Base-by-base conservation (phyloP, 2,329 filamentous ascomycete species). In the Ophiostoma sp. region DNA sequence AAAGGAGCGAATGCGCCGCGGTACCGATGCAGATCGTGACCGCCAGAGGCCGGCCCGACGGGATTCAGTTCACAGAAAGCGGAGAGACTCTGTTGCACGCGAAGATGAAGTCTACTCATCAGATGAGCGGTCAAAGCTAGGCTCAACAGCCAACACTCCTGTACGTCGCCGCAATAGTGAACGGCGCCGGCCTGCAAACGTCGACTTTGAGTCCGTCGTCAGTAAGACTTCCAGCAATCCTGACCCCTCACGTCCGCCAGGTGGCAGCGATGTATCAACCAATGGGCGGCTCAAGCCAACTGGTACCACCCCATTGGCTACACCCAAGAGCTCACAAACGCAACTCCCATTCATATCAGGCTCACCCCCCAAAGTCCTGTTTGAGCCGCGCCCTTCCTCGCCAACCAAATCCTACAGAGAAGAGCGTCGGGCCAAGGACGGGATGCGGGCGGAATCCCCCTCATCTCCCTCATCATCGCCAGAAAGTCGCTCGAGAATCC, bases 51-150 rank as follows among this genome's bases (percentile, higher is more conserved):
- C 76, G 72, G 68, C 76, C 67, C 74, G 76, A 73, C 72, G 76
- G 7, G 74, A 76, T 33, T 76, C 77, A 2, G 76, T 72, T 5
- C 74, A 76, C 69, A 75, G 70, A n/a, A 73, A 70, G 2, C 74
- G 71, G 62, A 67, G 71, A 44, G 69, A 72, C 23, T 72, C 73
- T 1, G 35, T 65, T 7, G 70, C 75, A 1, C 73, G 76, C 4
- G 75, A 77, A 17, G 78, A 79, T n/a, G 78, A 78, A 7, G 80
- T 76, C 23, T 79, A 79, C 44, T 81, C 80, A 2, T 79, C 78
- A 35, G 81, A 82, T 27, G 82, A 83, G 11, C 75, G 78, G 41
- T 72, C 76, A 13, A 79, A 76, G 69, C 75, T 74, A 2, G 73
- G 76, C 27, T 73, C 57, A 1, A 27, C 65, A 48, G 62, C 62